Percentiles rank a stretch among this genome's conserved stretches.
These are phyloP conservation scores for Sclerotinia nivalis DNA, from an alignment of 2,329 filamentous ascomycete species.

Conservation along the genomic window DNA sequence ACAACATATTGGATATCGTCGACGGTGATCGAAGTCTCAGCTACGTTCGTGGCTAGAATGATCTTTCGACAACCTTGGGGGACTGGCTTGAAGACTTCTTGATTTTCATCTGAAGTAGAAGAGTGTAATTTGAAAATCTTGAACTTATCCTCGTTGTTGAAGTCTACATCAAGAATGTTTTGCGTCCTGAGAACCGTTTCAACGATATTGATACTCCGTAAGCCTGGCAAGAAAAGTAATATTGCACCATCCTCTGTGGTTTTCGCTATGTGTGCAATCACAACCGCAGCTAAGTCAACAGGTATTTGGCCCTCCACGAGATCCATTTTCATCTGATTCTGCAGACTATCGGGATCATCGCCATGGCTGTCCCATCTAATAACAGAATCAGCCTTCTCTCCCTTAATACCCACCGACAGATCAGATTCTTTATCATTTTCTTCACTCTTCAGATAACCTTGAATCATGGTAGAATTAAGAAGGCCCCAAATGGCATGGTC, in stretches of 20 bases:
- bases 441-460: conserved; percentile 3
- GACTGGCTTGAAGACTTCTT: conserved; percentile 76
- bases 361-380: conserved; percentile 9
- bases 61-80: conserved; percentile 82
- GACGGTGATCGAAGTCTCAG: conserved; percentile 97
- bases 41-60: conserved; percentile 92
- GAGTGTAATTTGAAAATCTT: conserved; percentile 88
- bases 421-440: not conserved
- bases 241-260: conserved; percentile 81
- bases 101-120: conserved; percentile 80
- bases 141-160: conserved; percentile 70
- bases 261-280: conserved; percentile 79
- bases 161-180: conserved; percentile 61
- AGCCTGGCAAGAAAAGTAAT: conserved; percentile 87
- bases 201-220: conserved; percentile 81
- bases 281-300: conserved; percentile 73
- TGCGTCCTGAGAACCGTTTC: conserved; percentile 70
- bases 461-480: not conserved
- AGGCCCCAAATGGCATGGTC: not conserved
- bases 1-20: conserved; percentile 94
- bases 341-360: conserved; percentile 8
- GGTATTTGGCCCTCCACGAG: conserved; percentile 63
- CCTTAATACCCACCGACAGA: not conserved
- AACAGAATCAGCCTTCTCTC: not conserved
- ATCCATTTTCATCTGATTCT: conserved; percentile 35